These are phyloP conservation scores for Acanthamoeba lenticulata DNA, from an alignment of 208 protist genomes.

Conservation along the genomic window DNA sequence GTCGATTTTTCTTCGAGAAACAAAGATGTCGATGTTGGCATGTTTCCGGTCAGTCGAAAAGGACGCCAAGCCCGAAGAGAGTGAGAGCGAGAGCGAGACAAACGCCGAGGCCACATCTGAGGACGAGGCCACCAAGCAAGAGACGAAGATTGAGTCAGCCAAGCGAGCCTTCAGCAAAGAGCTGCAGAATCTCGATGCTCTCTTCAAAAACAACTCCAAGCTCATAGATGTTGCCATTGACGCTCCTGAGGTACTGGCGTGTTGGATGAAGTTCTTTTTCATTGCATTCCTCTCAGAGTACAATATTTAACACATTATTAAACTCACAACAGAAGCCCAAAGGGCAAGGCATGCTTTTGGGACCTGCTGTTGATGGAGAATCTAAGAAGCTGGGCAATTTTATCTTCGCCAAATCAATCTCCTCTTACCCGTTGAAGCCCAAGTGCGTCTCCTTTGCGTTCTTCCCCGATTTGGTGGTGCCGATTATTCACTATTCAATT, in stretches of 20 bases:
- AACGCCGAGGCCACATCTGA: neutral
- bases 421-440: neutral
- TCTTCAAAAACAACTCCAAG: neutral
- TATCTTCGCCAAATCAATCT: neutral
- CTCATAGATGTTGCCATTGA: neutral
- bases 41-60: neutral
- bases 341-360: neutral
- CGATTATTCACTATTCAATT: neutral
- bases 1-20: neutral
- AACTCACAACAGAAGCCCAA: neutral
- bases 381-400: neutral
- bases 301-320: neutral
- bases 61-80: neutral
- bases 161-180: neutral
- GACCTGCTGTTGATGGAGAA: neutral
- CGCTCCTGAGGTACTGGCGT: neutral
- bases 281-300: neutral
- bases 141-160: neutral
- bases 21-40: neutral
- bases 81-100: neutral
- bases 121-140: constrained; percentile 1
- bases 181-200: neutral
- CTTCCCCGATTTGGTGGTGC: neutral
- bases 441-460: neutral
- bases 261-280: neutral